Percentiles rank a stretch among this genome's conserved stretches.
These are phyloP conservation scores for Tulasnella sp. DNA, from an alignment of 768 basidiomycete genomes.

Conservation along the genomic window DNA sequence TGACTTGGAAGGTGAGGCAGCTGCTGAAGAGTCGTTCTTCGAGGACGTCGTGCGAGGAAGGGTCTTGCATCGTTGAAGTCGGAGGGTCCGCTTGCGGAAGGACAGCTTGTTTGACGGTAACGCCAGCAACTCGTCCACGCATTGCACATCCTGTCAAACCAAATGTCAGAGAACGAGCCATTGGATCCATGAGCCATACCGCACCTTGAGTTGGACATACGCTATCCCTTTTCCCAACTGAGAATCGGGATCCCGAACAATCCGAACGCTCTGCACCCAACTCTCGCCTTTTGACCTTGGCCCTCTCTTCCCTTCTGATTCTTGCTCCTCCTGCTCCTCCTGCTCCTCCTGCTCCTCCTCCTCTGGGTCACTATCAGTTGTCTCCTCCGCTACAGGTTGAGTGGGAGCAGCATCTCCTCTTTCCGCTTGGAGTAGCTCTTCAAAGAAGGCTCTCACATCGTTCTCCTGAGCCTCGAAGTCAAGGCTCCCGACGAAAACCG, in stretches of 20 bases:
- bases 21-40: slow-evolving; percentile 13
- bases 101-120: slow-evolving; percentile 67
- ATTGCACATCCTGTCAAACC: slow-evolving; percentile 63
- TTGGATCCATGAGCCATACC: not conserved
- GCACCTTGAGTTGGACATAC: slow-evolving; percentile 67
- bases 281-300: not conserved
- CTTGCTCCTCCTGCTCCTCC: slow-evolving; percentile 16
- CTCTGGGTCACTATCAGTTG: slow-evolving; percentile 16
- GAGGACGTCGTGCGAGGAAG: slow-evolving; percentile 30
- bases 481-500: slow-evolving; percentile 84
- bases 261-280: slow-evolving; percentile 29
- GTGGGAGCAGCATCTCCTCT: slow-evolving; percentile 33
- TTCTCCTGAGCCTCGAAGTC: slow-evolving; percentile 90
- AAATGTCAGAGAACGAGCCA: not conserved
- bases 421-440: slow-evolving; percentile 59
- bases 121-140: slow-evolving; percentile 86
- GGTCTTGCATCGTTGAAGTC: slow-evolving; percentile 87
- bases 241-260: slow-evolving; percentile 33
- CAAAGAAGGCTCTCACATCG: slow-evolving; percentile 78
- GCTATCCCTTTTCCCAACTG: slow-evolving; percentile 38
- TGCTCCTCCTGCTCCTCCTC: slow-evolving; percentile 7
- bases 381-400: not conserved
- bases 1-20: not conserved
- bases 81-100: slow-evolving; percentile 85
- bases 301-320: slow-evolving; percentile 21